Evolutionary conservation across 1,139 yeast genomes (phyloP).

Genomic region (Diutina ranongensis): DNA sequence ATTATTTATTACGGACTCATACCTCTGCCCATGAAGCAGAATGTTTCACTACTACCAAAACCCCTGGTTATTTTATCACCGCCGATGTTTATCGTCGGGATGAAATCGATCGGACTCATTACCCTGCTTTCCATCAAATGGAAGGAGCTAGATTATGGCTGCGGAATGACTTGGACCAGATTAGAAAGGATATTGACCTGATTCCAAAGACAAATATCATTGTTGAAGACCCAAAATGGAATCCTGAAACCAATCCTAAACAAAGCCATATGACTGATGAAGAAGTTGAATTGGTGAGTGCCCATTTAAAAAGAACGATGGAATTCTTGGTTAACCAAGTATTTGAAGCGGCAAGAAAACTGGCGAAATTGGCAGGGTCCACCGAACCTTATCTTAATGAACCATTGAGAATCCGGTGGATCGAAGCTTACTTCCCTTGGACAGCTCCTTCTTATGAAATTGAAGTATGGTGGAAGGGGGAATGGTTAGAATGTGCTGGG

Average conservation of each 20-base stretch:
- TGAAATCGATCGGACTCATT: conserved; percentile 90
- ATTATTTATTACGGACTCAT: conserved; percentile 72
- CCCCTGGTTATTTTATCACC: conserved; percentile 84
- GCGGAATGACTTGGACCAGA: conserved; percentile 31
- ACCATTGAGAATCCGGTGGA: conserved; percentile 88
- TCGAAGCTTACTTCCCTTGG: conserved; percentile 96
- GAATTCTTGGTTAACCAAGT: conserved; percentile 78
- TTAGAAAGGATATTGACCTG: conserved; percentile 46
- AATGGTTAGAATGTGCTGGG: conserved; percentile 96
- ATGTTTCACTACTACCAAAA: conserved; percentile 53
- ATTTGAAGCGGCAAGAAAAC: conserved; percentile 59
- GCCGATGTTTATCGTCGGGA: conserved; percentile 96
- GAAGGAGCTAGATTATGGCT: conserved; percentile 93
- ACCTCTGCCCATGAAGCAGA: conserved; percentile 94
- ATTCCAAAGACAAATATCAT: conserved; percentile 60
- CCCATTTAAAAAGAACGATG: conserved; percentile 75
- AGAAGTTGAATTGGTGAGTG: conserved; percentile 59
- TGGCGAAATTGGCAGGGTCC: conserved; percentile 59
- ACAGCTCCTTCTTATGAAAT: conserved; percentile 98
- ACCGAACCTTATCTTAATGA: conserved; percentile 51
- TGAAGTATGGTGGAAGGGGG: conserved; percentile 98
- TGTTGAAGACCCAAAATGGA: conserved; percentile 59
- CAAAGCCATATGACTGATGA: conserved; percentile 62
- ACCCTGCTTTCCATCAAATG: conserved; percentile 96
- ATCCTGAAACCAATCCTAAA: conserved; percentile 46